A percentile compares a stretch with the other conserved stretches of the same genome.
phyloP scores from a whole-genome alignment of 768 basidiomycete species.

The Lentinula raphanica region DNA sequence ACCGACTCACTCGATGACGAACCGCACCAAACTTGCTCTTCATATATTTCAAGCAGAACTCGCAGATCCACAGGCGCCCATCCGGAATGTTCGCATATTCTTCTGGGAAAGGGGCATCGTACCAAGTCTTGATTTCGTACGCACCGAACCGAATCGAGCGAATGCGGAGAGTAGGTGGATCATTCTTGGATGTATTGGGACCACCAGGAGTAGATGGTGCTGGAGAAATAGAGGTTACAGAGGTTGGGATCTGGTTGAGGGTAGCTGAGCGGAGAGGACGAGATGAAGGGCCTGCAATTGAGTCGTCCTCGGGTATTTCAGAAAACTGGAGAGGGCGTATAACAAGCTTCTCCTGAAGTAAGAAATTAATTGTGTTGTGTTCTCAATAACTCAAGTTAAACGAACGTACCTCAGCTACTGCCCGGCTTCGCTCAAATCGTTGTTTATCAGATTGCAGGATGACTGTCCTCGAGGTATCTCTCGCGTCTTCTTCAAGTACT shows the following conservation, averaged over 20 bases:
- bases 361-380: no score
- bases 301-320: slow-evolving; percentile 13
- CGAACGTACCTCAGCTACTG: slow-evolving; percentile 65
- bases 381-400: no score
- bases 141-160: slow-evolving; percentile 85
- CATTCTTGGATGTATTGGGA: slow-evolving; percentile 21
- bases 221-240: slow-evolving; percentile 34
- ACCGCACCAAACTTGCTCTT: slow-evolving; percentile 83
- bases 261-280: slow-evolving; percentile 60
- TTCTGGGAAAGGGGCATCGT: slow-evolving; percentile 97
- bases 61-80: slow-evolving; percentile 92
- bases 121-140: slow-evolving; percentile 97
- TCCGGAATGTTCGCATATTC: slow-evolving; percentile 92
- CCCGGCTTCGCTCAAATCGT: slow-evolving; percentile 67
- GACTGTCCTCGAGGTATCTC: slow-evolving; percentile 66
- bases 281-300: slow-evolving; percentile 49
- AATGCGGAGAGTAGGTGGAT: slow-evolving; percentile 55
- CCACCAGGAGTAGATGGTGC: slow-evolving; percentile 35
- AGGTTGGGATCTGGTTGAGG: slow-evolving; percentile 34
- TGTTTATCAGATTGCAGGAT: slow-evolving; percentile 58
- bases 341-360: slow-evolving; percentile 42
- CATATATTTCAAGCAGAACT: slow-evolving; percentile 98
- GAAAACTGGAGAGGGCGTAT: slow-evolving; percentile 28
- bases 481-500: slow-evolving; percentile 59
- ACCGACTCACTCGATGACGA: slow-evolving; percentile 71